Conservation (phyloP, 208 protist species). For the Trypanosoma caninum region DNA sequence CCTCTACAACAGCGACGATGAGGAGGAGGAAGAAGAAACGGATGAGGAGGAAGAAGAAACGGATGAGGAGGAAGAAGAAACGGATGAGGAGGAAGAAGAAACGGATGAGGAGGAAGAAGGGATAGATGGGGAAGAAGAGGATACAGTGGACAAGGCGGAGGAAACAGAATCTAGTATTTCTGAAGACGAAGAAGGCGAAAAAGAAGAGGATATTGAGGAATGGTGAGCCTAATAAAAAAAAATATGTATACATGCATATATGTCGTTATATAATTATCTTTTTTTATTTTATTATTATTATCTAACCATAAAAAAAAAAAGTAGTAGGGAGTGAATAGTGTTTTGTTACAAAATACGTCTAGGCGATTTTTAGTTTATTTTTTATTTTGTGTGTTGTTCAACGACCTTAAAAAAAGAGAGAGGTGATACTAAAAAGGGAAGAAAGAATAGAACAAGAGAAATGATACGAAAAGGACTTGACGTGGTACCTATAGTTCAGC, state of each 20-base stretch:
- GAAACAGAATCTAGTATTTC: background rate
- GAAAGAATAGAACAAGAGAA: background rate
- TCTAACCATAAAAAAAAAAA: too few species aligned
- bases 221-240: too few species aligned
- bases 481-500: conserved; percentile 21
- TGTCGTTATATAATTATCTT: too few species aligned
- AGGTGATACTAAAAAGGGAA: background rate
- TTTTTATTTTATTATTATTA: too few species aligned
- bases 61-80: conserved; percentile 12
- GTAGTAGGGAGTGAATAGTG: background rate
- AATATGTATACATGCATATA: too few species aligned
- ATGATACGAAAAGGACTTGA: conserved; percentile 26
- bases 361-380: background rate
- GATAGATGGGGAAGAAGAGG: conserved; percentile 6
- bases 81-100: conserved; percentile 1
- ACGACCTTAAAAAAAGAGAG: background rate
- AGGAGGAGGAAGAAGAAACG: conserved; percentile 1
- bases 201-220: background rate
- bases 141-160: background rate
- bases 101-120: conserved; percentile 18
- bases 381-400: background rate
- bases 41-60: conserved; percentile 8
- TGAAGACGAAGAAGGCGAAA: background rate
- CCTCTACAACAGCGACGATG: background rate
- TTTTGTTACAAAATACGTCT: background rate